These are phyloP conservation scores for Nitzschia sp. DNA, from an alignment of 108 stramenopile species.

Conservation along the genomic window DNA sequence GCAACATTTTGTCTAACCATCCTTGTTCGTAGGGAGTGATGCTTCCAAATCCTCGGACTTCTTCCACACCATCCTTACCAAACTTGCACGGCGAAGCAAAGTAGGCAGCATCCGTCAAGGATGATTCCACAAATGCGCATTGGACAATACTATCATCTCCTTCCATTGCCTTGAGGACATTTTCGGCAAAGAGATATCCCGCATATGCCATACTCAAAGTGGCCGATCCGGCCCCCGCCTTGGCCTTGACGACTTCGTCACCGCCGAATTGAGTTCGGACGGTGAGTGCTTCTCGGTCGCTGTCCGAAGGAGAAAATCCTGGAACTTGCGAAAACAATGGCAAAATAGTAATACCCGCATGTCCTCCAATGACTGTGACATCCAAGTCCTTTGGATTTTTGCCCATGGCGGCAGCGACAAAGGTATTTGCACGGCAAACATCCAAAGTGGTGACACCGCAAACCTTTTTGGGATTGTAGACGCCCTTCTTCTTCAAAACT, in stretches of 20 bases:
- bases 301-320: slow-evolving; percentile 87
- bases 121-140: slow-evolving; percentile 95
- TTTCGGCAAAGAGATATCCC: slow-evolving; percentile 92
- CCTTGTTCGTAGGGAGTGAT: slow-evolving; percentile 92
- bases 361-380: slow-evolving; percentile 98
- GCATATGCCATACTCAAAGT: slow-evolving; percentile 99
- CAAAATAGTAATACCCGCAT: slow-evolving; percentile 99
- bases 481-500: slow-evolving; percentile 92
- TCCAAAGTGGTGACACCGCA: slow-evolving; percentile 99
- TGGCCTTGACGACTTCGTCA: slow-evolving; percentile 99
- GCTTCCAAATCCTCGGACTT: slow-evolving; percentile 85
- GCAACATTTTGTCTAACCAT: slow-evolving; percentile 96
- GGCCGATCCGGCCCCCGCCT: slow-evolving; percentile 98
- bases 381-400: slow-evolving; percentile 81
- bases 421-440: slow-evolving; percentile 98
- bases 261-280: slow-evolving; percentile 98
- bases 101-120: slow-evolving; percentile 91
- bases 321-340: slow-evolving; percentile 95
- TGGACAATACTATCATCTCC: slow-evolving; percentile 89
- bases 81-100: slow-evolving; percentile 96
- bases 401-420: slow-evolving; percentile 92
- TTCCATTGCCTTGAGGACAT: slow-evolving; percentile 90
- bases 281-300: slow-evolving; percentile 89
- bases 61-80: slow-evolving; percentile 93
- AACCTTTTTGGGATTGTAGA: slow-evolving; percentile 94